Evolutionary conservation across 768 basidiomycete species (phyloP).

Genomic region (Astraeus odoratus): DNA sequence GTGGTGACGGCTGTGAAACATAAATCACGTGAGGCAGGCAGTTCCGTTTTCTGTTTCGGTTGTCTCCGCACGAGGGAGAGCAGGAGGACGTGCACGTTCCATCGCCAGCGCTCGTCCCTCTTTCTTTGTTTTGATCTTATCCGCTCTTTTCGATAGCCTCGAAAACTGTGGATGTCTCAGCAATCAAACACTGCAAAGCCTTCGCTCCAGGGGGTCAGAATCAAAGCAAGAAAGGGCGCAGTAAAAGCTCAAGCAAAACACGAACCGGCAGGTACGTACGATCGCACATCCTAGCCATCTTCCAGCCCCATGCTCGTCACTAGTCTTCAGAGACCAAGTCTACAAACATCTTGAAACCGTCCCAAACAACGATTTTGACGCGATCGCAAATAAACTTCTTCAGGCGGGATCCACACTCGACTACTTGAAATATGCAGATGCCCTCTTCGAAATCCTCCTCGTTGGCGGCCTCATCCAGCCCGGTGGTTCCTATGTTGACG

Average conservation of each 20-base stretch:
- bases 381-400: conserved; percentile 74
- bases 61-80: too few relatives aligned
- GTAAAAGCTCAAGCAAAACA: conserved; percentile 91
- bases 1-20: too few relatives aligned
- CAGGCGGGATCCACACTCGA: conserved; percentile 92
- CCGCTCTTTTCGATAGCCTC: conserved; percentile 27
- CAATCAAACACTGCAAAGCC: conserved; percentile 78
- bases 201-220: conserved; percentile 89
- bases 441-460: conserved; percentile 92
- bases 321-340: conserved; percentile 91
- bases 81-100: too few relatives aligned
- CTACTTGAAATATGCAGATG: conserved; percentile 94
- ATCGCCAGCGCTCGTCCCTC: too few relatives aligned
- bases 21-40: not conserved
- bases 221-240: conserved; percentile 88
- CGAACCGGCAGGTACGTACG: conserved; percentile 66
- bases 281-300: not conserved
- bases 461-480: conserved; percentile 96
- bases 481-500: conserved; percentile 87
- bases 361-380: conserved; percentile 73
- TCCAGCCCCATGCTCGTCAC: conserved; percentile 10
- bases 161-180: conserved; percentile 84
- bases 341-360: conserved; percentile 87
- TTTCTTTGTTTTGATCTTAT: conserved; percentile 11
- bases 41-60: not conserved